Conservation (phyloP, 371 early-diverging fungal genomes). For the Saksenaea vasiformis region DNA sequence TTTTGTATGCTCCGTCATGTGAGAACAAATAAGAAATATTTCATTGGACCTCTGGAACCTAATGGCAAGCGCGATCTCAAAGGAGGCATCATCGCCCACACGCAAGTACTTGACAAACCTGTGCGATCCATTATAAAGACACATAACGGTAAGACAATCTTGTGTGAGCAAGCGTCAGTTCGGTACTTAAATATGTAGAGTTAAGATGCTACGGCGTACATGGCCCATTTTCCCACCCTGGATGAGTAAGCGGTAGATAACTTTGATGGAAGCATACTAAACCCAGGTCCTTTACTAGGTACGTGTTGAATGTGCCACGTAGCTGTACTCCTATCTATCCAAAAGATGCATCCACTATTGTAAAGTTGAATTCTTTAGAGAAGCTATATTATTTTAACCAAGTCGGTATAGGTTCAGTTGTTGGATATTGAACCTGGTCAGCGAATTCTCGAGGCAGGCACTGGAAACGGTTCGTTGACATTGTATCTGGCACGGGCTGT, state of each 20-base stretch:
- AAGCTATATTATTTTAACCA: background rate
- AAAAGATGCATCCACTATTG: slow-evolving; percentile 72
- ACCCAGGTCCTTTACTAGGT: slow-evolving; percentile 33
- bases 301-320: slow-evolving; percentile 61
- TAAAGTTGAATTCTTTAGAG: slow-evolving; percentile 20
- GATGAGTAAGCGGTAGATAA: slow-evolving; percentile 55
- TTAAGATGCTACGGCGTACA: slow-evolving; percentile 32
- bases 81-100: slow-evolving; percentile 54
- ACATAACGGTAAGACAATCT: slow-evolving; percentile 35
- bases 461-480: slow-evolving; percentile 75
- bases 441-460: slow-evolving; percentile 73
- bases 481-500: slow-evolving; percentile 70
- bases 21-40: slow-evolving; percentile 34
- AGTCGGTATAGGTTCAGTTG: slow-evolving; percentile 44
- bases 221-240: slow-evolving; percentile 70
- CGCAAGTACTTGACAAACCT: slow-evolving; percentile 48
- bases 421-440: slow-evolving; percentile 69
- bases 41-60: slow-evolving; percentile 46
- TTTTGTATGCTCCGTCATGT: slow-evolving; percentile 51
- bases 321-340: slow-evolving; percentile 76
- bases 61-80: slow-evolving; percentile 26
- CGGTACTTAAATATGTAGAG: background rate
- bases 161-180: background rate
- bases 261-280: background rate
- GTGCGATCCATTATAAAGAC: slow-evolving; percentile 52